Base-by-base conservation (phyloP, 768 basidiomycete genomes). In the Kwoniella botswanensis region DNA sequence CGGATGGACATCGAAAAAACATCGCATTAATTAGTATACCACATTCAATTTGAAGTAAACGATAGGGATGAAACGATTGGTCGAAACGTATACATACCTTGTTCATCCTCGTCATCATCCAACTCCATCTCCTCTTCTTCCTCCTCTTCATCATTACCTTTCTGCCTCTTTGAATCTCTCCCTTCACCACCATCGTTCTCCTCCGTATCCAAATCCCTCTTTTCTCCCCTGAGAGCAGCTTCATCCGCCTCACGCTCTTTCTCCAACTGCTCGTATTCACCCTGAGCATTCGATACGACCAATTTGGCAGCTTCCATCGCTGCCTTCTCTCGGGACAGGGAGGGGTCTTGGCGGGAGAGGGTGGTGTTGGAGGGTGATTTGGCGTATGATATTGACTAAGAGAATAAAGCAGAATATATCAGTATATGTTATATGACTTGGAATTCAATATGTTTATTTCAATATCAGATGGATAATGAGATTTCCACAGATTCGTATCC, bases 101-200 rank as follows among this genome's bases (percentile, higher is more conserved):
- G 18, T 43, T 58, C 72, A 53, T 57, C 92, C 44, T 83, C 83
- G 17, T 84, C 83, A 57, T 84, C 83, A 58, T 97, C 93, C 61
- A 94, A 93, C 71, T 94, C 93, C 78, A 94, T 93, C 85, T 96
- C 94, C 91, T 95, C 95, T 85, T 96, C 94, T 91, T 95, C 95
- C 85, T 94, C 93, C 80, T 91, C 74, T 43, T 78, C 80, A 7
- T 77, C 92, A 59, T 88, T 88, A 55, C 86, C 85, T 82, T 89
- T 92, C 77, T 89, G 88, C 72, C 90, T 88, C 85, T 95, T 96
- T 29, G 86, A 75, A 55, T 86, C 86, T 61, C 88, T 87, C 56
- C 88, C 88, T 24, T 73, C 83, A 26, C 85, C 86, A 52, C 84
- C 80, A 57, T 88, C 88, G 21, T 88, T 90, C 24, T 92, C 84